Evolutionary conservation across 495 filamentous ascomycete species (phyloP), one percentile per base, ranked within the genome.

Genomic region (Penicillium verhagenii): DNA sequence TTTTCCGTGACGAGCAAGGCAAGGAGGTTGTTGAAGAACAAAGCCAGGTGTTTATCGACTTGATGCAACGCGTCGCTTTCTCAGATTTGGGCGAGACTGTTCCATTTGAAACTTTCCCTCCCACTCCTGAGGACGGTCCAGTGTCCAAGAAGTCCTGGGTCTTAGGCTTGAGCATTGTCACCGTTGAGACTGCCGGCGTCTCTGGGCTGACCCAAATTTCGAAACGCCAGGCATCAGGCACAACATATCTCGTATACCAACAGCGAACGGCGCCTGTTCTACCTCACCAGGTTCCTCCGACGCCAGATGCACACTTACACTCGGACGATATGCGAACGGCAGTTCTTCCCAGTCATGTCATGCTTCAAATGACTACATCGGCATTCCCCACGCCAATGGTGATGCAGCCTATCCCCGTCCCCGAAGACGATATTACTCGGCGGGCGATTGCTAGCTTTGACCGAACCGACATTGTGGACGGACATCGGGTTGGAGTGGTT

Each of bases 401-500:
- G 23, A 71, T 80, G 50, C 86, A 87, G 35, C 92, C 89, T 0
- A 86, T 97, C 47, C 83, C 86, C 3, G 79, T 97, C 4, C 89
- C 91, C 4, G 87, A 96, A 16, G 90, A 96, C 63, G 90, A 93
- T 6, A 80, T 79, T 18, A 86, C 86, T n/a, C 76, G 82, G 28
- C 83, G 92, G 50, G 87, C 90, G 0, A 85, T 97, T 29, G 83
- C 74, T 38, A 73, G 79, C 29, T 95, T 99, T 69, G 95, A 97
- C 68, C 85, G 86, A 24, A 96, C 82, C 53, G 86, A 92, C 47
- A 90, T 92, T 23, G 88, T 99, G 4, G 95, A 99, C 70, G 88
- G 92, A 10, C 91, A 99, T 70, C 96, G 96, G 65, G 88, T 96
- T 44, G 95, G 94, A 18, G 86, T 99, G 19, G 85, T 99, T 48